Conservation (phyloP, 148 eudicot genomes). For the Rhododendron griersonianum region DNA sequence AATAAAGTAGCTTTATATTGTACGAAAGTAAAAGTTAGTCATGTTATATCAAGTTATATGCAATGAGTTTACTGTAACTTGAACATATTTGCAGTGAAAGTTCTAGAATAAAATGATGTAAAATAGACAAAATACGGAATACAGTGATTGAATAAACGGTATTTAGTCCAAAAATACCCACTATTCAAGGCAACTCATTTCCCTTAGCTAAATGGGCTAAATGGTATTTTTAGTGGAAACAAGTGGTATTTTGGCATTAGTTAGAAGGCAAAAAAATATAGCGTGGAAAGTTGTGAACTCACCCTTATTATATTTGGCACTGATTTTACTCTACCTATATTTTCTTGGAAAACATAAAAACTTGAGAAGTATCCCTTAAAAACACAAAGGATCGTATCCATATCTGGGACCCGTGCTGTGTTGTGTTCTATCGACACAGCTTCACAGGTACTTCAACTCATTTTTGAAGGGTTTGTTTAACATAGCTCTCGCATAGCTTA, state of each 20-base stretch:
- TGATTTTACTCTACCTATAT: not conserved
- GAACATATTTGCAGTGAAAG: not conserved
- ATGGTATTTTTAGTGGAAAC: not conserved
- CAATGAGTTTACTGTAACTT: not conserved
- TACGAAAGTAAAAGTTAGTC: not conserved
- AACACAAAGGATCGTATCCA: not conserved
- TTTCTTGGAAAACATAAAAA: not conserved
- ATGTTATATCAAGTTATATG: not conserved
- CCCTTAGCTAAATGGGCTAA: too few species aligned
- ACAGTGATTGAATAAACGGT: not conserved
- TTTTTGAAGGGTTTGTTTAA: not conserved
- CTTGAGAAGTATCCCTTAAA: not conserved
- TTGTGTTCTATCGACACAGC: not conserved
- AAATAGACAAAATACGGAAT: not conserved
- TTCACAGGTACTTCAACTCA: not conserved
- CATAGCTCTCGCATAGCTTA: not conserved
- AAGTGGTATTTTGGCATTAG: not conserved
- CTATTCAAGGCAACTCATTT: too few species aligned
- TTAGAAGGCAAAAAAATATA: not conserved
- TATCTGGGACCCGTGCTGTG: not conserved
- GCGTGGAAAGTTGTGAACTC: not conserved
- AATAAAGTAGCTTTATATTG: not conserved
- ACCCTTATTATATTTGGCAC: not conserved
- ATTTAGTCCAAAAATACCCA: too few species aligned
- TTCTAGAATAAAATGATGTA: not conserved